Evolutionary conservation across 2,329 filamentous ascomycete species (phyloP), one percentile per base, ranked within the genome.

Genomic region (Clonostachys rosea): DNA sequence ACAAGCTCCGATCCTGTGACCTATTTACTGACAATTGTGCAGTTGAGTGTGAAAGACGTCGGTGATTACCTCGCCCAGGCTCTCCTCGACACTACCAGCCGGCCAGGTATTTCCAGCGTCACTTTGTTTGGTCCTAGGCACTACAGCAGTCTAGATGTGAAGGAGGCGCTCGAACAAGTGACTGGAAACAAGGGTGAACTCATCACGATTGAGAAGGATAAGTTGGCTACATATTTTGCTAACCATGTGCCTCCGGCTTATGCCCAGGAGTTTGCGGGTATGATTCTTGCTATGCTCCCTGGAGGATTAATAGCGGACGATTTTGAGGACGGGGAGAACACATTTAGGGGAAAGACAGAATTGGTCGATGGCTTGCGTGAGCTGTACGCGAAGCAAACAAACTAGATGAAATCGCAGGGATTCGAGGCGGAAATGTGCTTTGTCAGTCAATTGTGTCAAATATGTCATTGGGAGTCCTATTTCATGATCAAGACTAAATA

Each of bases 21-120:
- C n/a, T 5, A 3, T 20, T 43, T 34, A 36, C 44, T 40, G 35
- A 36, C 16, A 37, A 10, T 14, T 14, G 5, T 14, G 0, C 12
- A 67, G 64, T 54, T 65, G 1, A 57, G 60, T 30, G 52, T 65
- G 14, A 49, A 50, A 18, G 64, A 67, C 13, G 49, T 67, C 11
- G 58, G 54, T 35, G 51, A 52, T 20, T 45, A 42, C 17, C 62
- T 57, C 35, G 62, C 61, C 6, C 46, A 49, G 34, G 46, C 52
- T 2, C 54, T 60, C 0, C 54, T 64, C 7, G 50, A 50, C 0
- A 40, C 50, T 5, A 42, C 50, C 1, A 36, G 45, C 2, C 46
- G 47, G 11, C 33, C 51, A 1, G 52, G 45, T 30, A 45, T 56
- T 3, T 45, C 56, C 17, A 52, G 45, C 34, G 53, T 61, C 16